These are phyloP conservation scores for Eutrema japonicum DNA, from an alignment of 345 rosid genomes.

Conservation along the genomic window DNA sequence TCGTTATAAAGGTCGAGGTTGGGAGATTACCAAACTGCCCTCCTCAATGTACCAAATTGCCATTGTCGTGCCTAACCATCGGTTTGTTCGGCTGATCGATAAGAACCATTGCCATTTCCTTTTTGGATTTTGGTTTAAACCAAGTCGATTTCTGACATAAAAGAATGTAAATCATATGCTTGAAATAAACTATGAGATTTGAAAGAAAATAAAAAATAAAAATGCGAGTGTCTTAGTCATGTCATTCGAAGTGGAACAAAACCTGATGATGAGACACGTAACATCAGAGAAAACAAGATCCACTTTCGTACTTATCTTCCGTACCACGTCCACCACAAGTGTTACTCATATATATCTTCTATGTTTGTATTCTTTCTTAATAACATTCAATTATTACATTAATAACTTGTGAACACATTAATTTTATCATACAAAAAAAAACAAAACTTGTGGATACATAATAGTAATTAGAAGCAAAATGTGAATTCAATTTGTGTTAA, in stretches of 20 bases:
- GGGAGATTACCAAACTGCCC: too few relatives aligned
- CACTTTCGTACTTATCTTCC: constrained; percentile 27
- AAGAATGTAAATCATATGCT: not conserved
- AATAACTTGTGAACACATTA: not conserved
- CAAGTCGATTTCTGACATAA: not conserved
- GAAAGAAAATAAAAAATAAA: not conserved
- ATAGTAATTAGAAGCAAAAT: not conserved
- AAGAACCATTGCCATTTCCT: not conserved
- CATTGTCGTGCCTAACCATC: not conserved
- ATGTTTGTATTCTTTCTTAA: not conserved
- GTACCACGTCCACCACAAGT: constrained; percentile 29
- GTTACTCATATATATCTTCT: constrained; percentile 14
- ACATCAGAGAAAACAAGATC: constrained; percentile 21
- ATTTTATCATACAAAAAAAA: not conserved
- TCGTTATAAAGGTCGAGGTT: too few relatives aligned
- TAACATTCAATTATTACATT: too few relatives aligned
- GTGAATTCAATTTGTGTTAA: not conserved
- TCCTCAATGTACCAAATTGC: not conserved
- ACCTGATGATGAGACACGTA: constrained; percentile 34
- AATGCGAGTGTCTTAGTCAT: constrained; percentile 37
- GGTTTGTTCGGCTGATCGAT: not conserved
- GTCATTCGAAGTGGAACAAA: constrained; percentile 11
- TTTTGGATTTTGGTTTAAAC: not conserved
- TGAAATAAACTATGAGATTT: not conserved
- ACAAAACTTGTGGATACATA: not conserved